Base-by-base conservation (phyloP, 495 filamentous ascomycete genomes). In the Penicillium egyptiacum region DNA sequence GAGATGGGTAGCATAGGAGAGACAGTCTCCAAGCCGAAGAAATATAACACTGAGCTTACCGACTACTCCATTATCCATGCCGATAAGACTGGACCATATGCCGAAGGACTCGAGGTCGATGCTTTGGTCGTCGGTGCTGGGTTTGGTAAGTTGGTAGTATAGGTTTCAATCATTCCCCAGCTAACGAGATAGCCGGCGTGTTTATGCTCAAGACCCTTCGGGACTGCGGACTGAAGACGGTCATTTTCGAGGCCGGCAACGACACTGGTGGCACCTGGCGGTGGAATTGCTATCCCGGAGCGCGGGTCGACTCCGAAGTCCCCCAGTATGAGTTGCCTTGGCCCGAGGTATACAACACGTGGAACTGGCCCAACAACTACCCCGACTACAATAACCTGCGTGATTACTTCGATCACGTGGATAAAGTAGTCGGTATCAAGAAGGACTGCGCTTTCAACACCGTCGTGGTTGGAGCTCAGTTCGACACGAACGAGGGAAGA, bases 371-470 rank as follows among this genome's bases (percentile, higher is more conserved):
- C 4, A 70, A 66, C 22, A 76, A 76, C 48, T 87, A 82, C 56
- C 83, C 83, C 0, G 67, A 65, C 37, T 77, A 75, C 43, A 50
- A 70, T 10, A 79, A 87, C 53, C 63, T 86, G 9, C 71, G 72
- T n/a, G 58, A 50, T 2, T 87, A 86, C 65, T 85, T 87, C 57
- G 71, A 78, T 23, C 81, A 85, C 59, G 74, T 80, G 17, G 81
- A 80, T 14, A 73, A 79, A 28, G 69, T 74, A 10, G 59, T 81
- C 17, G 65, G 76, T 23, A 59, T 86, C 42, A 75, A 67, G 26
- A 82, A 80, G 41, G 80, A 86, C 50, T 68, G 62, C 43, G 65
- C 71, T 5, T 86, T 84, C 66, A 62, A 79, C 12, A 80, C 67
- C 3, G 68, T 70, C 4, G 79, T 86, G 16, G 57, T 68, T 12